Percentiles rank a stretch among this genome's conserved stretches.
Evolutionary conservation across 2,329 filamentous ascomycete species (phyloP).

Genomic region (Claviceps cyperi): DNA sequence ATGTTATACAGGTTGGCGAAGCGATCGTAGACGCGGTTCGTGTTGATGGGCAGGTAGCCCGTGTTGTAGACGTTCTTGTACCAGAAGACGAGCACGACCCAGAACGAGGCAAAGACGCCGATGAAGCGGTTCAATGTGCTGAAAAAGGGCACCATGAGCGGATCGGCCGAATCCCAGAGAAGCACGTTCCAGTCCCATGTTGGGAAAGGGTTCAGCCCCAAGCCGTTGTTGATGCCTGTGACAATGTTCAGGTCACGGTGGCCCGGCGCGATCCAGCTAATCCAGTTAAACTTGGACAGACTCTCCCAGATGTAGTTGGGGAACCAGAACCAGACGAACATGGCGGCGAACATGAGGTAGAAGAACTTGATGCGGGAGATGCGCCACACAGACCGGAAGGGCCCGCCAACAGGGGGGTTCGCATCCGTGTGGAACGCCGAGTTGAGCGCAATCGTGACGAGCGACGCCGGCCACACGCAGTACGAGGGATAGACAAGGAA

Average conservation of each 20-base stretch:
- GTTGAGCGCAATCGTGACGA: slow-evolving; percentile 41
- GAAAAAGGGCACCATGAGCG: slow-evolving; percentile 37
- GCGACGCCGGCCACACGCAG: slow-evolving; percentile 42
- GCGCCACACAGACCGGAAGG: slow-evolving; percentile 28
- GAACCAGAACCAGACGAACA: slow-evolving; percentile 46
- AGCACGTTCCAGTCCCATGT: slow-evolving; percentile 35
- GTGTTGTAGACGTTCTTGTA: slow-evolving; percentile 45
- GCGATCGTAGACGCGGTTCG: slow-evolving; percentile 36
- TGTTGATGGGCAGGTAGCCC: slow-evolving; percentile 38
- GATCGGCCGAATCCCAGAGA: slow-evolving; percentile 28
- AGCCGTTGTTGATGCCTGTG: slow-evolving; percentile 28
- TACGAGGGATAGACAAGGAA: slow-evolving; percentile 42
- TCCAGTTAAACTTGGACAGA: slow-evolving; percentile 40
- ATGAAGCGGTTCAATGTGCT: slow-evolving; percentile 48
- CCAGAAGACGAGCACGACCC: slow-evolving; percentile 41
- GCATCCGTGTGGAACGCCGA: slow-evolving; percentile 35
- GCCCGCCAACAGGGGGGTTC: slow-evolving; percentile 25
- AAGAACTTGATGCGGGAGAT: slow-evolving; percentile 39
- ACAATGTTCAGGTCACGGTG: slow-evolving; percentile 28
- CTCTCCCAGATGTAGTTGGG: slow-evolving; percentile 39
- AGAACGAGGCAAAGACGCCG: slow-evolving; percentile 39
- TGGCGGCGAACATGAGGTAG: slow-evolving; percentile 31
- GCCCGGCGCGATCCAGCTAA: slow-evolving; percentile 39
- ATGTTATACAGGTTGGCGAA: slow-evolving; percentile 33
- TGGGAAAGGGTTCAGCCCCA: slow-evolving; percentile 31